Conservation (phyloP, 2,329 filamentous ascomycete species). For the Proliferodiscus dingleyae region DNA sequence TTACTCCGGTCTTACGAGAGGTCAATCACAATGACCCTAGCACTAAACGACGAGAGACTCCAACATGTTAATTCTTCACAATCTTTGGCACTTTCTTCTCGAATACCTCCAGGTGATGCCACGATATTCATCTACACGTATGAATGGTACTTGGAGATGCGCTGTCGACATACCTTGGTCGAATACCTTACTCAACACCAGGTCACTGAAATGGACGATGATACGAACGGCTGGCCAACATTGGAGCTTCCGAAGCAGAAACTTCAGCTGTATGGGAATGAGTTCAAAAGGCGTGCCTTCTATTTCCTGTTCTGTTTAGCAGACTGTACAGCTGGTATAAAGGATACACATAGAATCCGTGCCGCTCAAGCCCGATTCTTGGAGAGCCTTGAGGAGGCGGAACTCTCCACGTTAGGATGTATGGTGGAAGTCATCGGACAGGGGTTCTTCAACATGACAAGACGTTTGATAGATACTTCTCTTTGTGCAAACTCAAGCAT, state of each 20-base stretch:
- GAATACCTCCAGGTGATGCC: constrained; percentile 4
- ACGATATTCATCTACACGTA: constrained; percentile 13
- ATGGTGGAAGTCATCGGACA: constrained; percentile 26
- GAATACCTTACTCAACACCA: constrained; percentile 19
- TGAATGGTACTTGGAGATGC: constrained; percentile 22
- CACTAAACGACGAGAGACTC: constrained; percentile 3
- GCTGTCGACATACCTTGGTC: constrained; percentile 11
- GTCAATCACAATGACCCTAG: constrained; percentile 14
- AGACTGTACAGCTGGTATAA: constrained; percentile 19
- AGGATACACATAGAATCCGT: constrained; percentile 9
- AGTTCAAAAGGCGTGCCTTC: constrained; percentile 19
- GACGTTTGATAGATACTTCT: constrained; percentile 6
- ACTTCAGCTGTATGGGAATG: constrained; percentile 2
- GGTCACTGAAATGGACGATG: constrained; percentile 20
- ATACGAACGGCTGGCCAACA: constrained; percentile 17
- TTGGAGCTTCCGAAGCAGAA: constrained; percentile 14
- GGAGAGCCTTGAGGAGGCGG: constrained; percentile 11
- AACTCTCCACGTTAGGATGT: constrained; percentile 20
- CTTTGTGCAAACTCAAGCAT: background rate
- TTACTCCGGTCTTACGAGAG: constrained; percentile 21
- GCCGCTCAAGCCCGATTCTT: constrained; percentile 18
- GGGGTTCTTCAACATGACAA: constrained; percentile 21
- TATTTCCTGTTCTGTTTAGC: constrained; percentile 19
- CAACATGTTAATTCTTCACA: constrained; percentile 11
- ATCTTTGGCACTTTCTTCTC: constrained; percentile 5